phyloP scores from a whole-genome alignment of 1,284 basidiomycete genomes.

The Melanopsichium pennsylvanicum region DNA sequence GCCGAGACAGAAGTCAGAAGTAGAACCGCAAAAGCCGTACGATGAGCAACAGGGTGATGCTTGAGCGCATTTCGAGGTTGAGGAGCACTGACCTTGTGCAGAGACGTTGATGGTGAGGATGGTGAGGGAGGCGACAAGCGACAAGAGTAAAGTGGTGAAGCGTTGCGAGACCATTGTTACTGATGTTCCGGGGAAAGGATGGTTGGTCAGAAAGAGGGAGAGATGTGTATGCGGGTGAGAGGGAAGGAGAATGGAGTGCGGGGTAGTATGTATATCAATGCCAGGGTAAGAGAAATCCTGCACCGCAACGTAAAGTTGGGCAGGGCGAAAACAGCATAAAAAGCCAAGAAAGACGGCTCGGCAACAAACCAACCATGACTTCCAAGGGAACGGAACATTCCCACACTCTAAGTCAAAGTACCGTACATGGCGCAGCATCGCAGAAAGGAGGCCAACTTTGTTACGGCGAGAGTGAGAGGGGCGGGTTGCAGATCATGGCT shows the following conservation, averaged over 20 bases:
- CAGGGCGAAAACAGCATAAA: too few relatives aligned
- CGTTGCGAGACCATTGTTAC: constrained; percentile 8
- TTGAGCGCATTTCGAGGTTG: constrained; percentile 20
- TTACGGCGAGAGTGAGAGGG: too few relatives aligned
- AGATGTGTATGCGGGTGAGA: constrained; percentile 2
- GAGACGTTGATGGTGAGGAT: constrained; percentile 9
- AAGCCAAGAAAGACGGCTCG: too few relatives aligned
- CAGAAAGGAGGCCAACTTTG: too few relatives aligned
- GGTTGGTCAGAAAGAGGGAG: background rate
- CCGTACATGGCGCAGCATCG: too few relatives aligned
- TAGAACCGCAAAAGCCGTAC: constrained; percentile 44
- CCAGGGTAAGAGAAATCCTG: too few relatives aligned
- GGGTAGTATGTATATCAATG: background rate
- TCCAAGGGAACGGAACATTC: too few relatives aligned
- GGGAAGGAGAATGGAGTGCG: background rate
- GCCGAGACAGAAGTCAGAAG: constrained; percentile 31
- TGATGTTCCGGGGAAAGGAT: background rate
- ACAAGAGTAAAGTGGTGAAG: constrained; percentile 16
- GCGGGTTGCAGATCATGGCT: constrained; percentile 13
- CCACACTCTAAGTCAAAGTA: too few relatives aligned
- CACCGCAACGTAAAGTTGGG: too few relatives aligned
- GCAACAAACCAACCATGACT: too few relatives aligned
- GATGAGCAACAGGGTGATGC: constrained; percentile 35
- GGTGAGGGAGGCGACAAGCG: constrained; percentile 12
- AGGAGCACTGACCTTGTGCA: constrained; percentile 16